Evolutionary conservation across 2,329 filamentous ascomycete genomes (phyloP), one percentile per base, ranked within the genome.

Genomic region (Dothiorella sarmentorum): DNA sequence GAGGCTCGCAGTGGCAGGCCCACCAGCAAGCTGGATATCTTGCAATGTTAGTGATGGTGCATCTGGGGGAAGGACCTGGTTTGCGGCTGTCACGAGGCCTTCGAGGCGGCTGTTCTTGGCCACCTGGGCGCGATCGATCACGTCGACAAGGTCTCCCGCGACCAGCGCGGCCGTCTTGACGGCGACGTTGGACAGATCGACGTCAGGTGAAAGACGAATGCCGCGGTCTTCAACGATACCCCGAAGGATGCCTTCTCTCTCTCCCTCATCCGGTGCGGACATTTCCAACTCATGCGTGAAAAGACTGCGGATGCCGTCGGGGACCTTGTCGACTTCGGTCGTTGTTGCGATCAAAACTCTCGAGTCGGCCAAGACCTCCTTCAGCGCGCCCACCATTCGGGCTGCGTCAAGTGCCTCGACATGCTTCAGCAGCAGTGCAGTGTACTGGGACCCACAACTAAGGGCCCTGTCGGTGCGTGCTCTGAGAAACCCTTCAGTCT

Each of bases 261-360:
- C 93, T 24, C 85, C 86, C 71, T 99, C 94, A 66, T 97, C 92
- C 0, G 94, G 94, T 0, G 94, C 94, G 43, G 80, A 85, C 84
- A 99, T 91, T 68, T 97, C 93, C 40, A 99, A 81, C 73, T 99
- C 94, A 67, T 99, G 93, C 0, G 91, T 96, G 71, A 99, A 97
- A 2, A 97, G 79, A 10, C 91, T 91, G 56, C 94, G 85, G 18
- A 97, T 86, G 0, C 89, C 89, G 66, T 97, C 92, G 0, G 93
- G 90, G 1, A 99, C 85, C 72, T 97, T 95, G 69, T 97, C 94
- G 0, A 97, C 86, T 65, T 97, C 93, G 6, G 91, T 96, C 0
- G 93, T 97, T 0, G 94, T 99, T 0, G 94, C 93, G 65, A 99
- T 86, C 22, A 99, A 76, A 2, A 97, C 90, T 57, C 94, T 81